These are phyloP conservation scores for Epichloe scottii DNA, from an alignment of 2,329 filamentous ascomycete species.

Conservation along the genomic window DNA sequence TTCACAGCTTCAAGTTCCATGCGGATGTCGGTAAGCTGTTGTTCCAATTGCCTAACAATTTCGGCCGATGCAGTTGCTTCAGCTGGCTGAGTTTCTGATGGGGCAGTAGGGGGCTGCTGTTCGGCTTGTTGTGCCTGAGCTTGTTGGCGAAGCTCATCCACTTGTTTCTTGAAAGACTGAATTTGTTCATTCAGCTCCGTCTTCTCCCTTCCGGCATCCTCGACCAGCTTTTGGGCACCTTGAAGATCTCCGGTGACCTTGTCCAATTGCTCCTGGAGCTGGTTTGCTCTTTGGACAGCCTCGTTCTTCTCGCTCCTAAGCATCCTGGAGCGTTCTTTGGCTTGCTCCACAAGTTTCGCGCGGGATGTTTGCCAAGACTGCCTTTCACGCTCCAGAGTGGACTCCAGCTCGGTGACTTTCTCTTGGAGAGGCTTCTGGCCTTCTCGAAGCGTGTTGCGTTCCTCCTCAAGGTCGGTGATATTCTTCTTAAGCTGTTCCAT, in stretches of 20 bases:
- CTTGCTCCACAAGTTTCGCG: conserved; percentile 46
- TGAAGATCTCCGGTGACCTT: conserved; percentile 42
- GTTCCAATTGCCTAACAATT: conserved; percentile 34
- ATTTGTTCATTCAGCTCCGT: conserved; percentile 30
- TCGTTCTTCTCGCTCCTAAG: conserved; percentile 43
- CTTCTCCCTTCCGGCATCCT: conserved; percentile 20
- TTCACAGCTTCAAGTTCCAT: conserved; percentile 54
- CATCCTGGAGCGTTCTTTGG: conserved; percentile 46
- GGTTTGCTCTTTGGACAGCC: conserved; percentile 36
- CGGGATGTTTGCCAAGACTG: conserved; percentile 38
- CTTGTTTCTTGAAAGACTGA: conserved; percentile 28
- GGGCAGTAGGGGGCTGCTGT: conserved; percentile 15
- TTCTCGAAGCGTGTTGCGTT: conserved; percentile 45
- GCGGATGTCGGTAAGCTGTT: conserved; percentile 34
- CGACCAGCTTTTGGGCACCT: conserved; percentile 27
- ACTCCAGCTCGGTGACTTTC: conserved; percentile 39
- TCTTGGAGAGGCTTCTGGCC: conserved; percentile 38
- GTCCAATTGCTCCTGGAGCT: conserved; percentile 37
- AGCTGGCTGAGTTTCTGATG: conserved; percentile 11
- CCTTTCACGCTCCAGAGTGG: conserved; percentile 41
- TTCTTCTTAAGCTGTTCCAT: conserved; percentile 79
- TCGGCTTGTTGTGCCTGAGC: conserved; percentile 11
- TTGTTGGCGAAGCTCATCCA: conserved; percentile 26
- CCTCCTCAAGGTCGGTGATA: conserved; percentile 51
- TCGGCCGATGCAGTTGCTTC: conserved; percentile 30